Evolutionary conservation across 768 basidiomycete species (phyloP).

Genomic region (Dioszegia hungarica): DNA sequence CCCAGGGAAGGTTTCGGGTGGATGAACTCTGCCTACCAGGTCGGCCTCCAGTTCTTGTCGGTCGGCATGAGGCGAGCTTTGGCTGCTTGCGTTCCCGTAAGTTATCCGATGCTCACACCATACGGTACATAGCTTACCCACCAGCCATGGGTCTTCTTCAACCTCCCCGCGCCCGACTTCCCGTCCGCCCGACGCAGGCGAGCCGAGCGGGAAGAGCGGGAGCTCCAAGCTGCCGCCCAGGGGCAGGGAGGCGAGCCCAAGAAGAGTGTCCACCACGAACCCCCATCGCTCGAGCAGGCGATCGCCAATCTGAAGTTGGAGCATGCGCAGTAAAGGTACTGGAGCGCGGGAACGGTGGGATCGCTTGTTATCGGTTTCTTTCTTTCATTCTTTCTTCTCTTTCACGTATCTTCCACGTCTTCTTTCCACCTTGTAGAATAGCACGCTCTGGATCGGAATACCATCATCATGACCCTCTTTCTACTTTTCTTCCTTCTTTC

Average conservation of each 20-base stretch:
- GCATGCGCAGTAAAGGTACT: slow-evolving; percentile 6
- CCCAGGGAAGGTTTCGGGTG: slow-evolving; percentile 97
- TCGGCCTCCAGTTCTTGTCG: slow-evolving; percentile 89
- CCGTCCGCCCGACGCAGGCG: slow-evolving; percentile 29
- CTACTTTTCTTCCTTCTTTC: too few species aligned
- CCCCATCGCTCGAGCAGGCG: slow-evolving; percentile 36
- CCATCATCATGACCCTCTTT: too few species aligned
- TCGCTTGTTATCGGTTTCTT: too few species aligned
- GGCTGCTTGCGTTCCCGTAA: slow-evolving; percentile 69
- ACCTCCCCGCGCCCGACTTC: slow-evolving; percentile 42
- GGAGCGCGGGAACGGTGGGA: too few species aligned
- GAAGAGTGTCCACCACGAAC: slow-evolving; percentile 30
- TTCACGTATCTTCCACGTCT: too few species aligned
- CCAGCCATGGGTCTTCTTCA: slow-evolving; percentile 46
- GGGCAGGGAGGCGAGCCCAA: slow-evolving; percentile 40
- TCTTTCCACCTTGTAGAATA: not conserved
- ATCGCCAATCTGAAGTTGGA: slow-evolving; percentile 34
- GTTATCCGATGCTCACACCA: slow-evolving; percentile 9
- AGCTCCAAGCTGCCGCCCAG: slow-evolving; percentile 32
- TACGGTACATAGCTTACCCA: not conserved
- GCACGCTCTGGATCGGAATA: not conserved
- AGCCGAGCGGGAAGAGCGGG: slow-evolving; percentile 40
- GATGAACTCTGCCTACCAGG: slow-evolving; percentile 97
- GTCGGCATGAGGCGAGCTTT: slow-evolving; percentile 93
- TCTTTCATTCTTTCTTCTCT: not conserved